Percentiles rank a stretch among this genome's conserved stretches.
phyloP scores from a whole-genome alignment of 148 eudicot genomes.

The Rhododendron simsii region DNA sequence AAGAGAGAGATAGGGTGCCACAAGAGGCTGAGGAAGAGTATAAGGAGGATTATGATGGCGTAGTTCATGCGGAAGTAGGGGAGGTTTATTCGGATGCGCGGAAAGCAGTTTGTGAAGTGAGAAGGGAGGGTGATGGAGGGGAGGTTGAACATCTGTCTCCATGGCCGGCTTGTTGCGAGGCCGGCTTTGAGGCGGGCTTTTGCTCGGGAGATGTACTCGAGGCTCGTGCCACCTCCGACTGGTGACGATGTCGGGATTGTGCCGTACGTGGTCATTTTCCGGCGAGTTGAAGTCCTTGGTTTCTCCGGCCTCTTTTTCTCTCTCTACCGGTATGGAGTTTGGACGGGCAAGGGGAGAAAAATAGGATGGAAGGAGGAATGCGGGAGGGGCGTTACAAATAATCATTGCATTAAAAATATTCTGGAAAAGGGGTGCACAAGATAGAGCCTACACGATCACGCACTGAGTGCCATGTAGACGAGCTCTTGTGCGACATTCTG shows the following conservation, averaged over 20 bases:
- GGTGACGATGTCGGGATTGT: conserved; percentile 37
- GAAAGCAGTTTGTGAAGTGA: conserved; percentile 17
- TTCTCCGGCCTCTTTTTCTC: neutral
- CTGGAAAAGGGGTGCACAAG: neutral
- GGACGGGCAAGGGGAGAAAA: neutral
- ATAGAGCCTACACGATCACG: neutral
- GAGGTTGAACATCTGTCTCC: conserved; percentile 31
- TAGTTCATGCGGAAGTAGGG: conserved; percentile 51
- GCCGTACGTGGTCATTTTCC: conserved; percentile 43
- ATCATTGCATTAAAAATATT: no score
- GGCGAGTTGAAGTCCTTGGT: neutral
- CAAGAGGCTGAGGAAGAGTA: conserved; percentile 49
- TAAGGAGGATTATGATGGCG: conserved; percentile 34
- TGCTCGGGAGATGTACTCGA: conserved; percentile 32
- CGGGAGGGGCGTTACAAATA: no score
- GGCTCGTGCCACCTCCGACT: neutral
- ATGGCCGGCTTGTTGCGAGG: conserved; percentile 41
- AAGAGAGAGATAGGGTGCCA: conserved; percentile 55
- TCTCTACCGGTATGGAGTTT: neutral
- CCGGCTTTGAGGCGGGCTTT: conserved; percentile 26
- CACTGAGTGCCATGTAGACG: neutral
- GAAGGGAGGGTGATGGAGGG: conserved; percentile 31
- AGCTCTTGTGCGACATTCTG: neutral
- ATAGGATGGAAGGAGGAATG: neutral
- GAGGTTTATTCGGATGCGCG: conserved; percentile 33